Conservation (phyloP, 169 alveolate species). For the Theileria equi region DNA sequence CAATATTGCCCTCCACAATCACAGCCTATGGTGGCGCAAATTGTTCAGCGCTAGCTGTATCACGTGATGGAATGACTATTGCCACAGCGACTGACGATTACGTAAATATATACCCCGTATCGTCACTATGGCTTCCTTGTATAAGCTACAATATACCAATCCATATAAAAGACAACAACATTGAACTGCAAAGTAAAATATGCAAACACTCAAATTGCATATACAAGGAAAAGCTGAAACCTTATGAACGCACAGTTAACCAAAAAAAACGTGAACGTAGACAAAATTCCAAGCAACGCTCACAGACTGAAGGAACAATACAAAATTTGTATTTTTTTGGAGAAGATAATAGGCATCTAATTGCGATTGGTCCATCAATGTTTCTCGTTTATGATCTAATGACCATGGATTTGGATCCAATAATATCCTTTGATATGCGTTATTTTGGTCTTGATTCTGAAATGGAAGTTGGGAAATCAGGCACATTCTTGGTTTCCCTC, state of each 20-base stretch:
- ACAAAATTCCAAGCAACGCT: neutral
- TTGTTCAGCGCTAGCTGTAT: conserved; percentile 12
- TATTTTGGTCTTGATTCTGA: conserved; percentile 1
- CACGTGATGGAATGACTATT: conserved; percentile 37
- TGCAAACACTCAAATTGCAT: neutral
- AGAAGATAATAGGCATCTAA: conserved; percentile 6
- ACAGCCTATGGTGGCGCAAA: conserved; percentile 3
- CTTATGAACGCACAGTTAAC: neutral
- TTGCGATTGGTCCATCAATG: conserved; percentile 3
- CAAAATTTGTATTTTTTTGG: conserved; percentile 7
- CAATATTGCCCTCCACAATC: conserved; percentile 2
- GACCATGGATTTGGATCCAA: neutral
- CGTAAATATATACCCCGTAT: conserved; percentile 11
- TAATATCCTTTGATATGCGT: conserved; percentile 14
- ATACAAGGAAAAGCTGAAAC: neutral
- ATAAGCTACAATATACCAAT: neutral
- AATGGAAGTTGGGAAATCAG: neutral
- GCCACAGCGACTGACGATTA: conserved; percentile 27
- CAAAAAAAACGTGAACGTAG: neutral
- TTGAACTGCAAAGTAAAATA: neutral
- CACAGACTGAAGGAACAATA: neutral
- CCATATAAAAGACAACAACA: neutral
- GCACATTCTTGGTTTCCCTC: neutral
- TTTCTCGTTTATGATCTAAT: conserved; percentile 9
- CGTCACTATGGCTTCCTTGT: conserved; percentile 20